phyloP scores from a whole-genome alignment of 768 basidiomycete species.

The Pulveroboletus sp. region DNA sequence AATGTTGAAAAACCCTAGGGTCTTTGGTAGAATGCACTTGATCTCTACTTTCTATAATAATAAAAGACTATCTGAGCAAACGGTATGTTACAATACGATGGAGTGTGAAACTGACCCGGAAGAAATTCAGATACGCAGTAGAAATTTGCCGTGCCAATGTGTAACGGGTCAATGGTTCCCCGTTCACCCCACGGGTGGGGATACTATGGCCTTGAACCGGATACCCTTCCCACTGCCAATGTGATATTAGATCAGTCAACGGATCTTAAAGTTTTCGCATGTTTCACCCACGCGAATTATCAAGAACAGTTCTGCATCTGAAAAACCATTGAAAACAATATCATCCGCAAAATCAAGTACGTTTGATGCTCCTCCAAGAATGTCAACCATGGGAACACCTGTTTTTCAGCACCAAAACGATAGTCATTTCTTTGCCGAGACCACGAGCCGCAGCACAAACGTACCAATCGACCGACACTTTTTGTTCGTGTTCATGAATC shows the following conservation, averaged over 20 bases:
- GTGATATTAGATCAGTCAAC: not conserved
- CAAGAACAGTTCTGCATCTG: not conserved
- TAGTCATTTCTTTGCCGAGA: not conserved
- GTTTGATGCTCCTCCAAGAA: not conserved
- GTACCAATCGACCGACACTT: not conserved
- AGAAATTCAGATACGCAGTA: not conserved
- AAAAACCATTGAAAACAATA: not conserved
- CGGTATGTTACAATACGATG: not conserved
- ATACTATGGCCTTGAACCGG: not conserved
- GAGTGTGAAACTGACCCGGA: not conserved
- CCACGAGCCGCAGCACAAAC: not conserved
- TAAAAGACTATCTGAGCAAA: not conserved
- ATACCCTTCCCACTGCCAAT: not conserved
- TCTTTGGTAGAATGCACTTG: not conserved
- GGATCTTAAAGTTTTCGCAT: no score
- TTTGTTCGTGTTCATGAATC: not conserved
- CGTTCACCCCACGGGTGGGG: not conserved
- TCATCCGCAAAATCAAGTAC: not conserved
- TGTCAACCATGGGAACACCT: not conserved
- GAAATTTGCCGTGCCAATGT: not conserved
- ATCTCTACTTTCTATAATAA: not conserved
- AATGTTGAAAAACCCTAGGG: slow-evolving; percentile 1
- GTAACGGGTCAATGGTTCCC: not conserved
- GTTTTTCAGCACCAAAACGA: not conserved
- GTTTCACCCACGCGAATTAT: not conserved